Evolutionary conservation across 2,329 filamentous ascomycete genomes (phyloP).

Genomic region (Sporothrix protearum): DNA sequence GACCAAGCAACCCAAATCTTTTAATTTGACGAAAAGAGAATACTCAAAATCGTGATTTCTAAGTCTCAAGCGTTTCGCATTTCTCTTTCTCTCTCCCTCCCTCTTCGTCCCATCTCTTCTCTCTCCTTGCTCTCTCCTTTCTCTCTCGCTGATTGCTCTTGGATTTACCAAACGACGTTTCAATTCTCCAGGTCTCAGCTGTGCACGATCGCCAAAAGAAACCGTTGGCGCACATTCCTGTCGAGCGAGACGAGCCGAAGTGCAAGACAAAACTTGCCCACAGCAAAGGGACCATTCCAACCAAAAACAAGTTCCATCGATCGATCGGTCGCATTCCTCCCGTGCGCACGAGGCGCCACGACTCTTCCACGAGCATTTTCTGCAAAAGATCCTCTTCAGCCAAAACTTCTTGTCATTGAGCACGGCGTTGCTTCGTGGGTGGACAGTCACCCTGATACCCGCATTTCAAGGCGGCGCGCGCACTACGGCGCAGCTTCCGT

Average conservation of each 20-base stretch:
- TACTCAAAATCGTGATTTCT: slow-evolving; percentile 19
- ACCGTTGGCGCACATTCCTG: slow-evolving; percentile 21
- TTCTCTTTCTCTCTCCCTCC: slow-evolving; percentile 1
- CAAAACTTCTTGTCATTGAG: slow-evolving; percentile 1
- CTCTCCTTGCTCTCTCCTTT: neutral
- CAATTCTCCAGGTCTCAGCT: neutral
- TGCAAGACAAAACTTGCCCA: neutral
- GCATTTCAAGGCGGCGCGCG: slow-evolving; percentile 19
- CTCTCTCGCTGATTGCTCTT: slow-evolving; percentile 15
- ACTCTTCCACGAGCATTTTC: neutral
- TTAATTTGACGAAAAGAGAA: slow-evolving; percentile 14
- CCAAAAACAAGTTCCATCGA: neutral
- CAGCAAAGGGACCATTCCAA: slow-evolving; percentile 10
- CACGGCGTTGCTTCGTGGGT: slow-evolving; percentile 10
- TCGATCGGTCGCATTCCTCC: slow-evolving; percentile 16
- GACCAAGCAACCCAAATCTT: neutral
- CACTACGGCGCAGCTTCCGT: slow-evolving; percentile 16
- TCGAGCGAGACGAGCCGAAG: slow-evolving; percentile 18
- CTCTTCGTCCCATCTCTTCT: neutral
- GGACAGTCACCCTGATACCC: slow-evolving; percentile 15
- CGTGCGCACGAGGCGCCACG: neutral
- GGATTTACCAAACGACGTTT: neutral
- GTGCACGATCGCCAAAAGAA: neutral
- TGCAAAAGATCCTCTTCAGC: neutral
- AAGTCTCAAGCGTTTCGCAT: slow-evolving; percentile 14